Base-by-base conservation (phyloP, 225 moss, liverwort and hornwort genomes). In the Lunularia cruciata region DNA sequence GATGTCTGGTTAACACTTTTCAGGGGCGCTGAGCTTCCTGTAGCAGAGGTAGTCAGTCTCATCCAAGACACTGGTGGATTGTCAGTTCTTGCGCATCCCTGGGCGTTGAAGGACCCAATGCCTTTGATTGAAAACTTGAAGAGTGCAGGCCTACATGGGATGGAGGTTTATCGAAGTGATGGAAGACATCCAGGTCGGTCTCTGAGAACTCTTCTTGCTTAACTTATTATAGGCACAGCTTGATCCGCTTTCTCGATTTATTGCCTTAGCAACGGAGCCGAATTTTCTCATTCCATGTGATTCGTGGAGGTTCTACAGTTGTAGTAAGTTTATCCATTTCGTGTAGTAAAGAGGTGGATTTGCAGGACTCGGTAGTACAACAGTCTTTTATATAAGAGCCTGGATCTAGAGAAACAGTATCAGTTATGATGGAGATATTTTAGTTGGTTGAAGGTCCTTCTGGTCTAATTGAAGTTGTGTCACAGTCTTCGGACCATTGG, bases 21-120 rank as follows among this genome's bases (percentile, higher is more conserved):
- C 89, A 95, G 92, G 47, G 95, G 95, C 75, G 90, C 92, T 51
- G 95, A 96, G 85, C 81, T 90, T 72, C 90, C 90, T 68, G 92
- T 86, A 56, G 88, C 83, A 71, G 95, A 92, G 56, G 95, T 88
- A 20, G 87, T 96, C 34, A 78, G 72, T 52, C 65, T 96, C 63
- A 85, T 96, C 26, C 79, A 78, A 39, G 70, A 83, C 73, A 90
- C 95, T 6, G 92, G 92, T 15, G 95, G 95, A 39, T 20, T 96
- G 3, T 83, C 95, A 71, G 79, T 90, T 38, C 87, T 96, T 51
- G 95, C 95, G 54, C 95, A 96, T 81, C 95, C 95, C 28, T 96
- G 95, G 95, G 67, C 83, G 12, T 69, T 96, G 77, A 96, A 92
- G 67, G 85, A 86, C 48, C 86, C 92, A 33, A 28, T 60, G 53